Conservation (phyloP, 2,329 filamentous ascomycete genomes). For the Xylariaceae sp. region DNA sequence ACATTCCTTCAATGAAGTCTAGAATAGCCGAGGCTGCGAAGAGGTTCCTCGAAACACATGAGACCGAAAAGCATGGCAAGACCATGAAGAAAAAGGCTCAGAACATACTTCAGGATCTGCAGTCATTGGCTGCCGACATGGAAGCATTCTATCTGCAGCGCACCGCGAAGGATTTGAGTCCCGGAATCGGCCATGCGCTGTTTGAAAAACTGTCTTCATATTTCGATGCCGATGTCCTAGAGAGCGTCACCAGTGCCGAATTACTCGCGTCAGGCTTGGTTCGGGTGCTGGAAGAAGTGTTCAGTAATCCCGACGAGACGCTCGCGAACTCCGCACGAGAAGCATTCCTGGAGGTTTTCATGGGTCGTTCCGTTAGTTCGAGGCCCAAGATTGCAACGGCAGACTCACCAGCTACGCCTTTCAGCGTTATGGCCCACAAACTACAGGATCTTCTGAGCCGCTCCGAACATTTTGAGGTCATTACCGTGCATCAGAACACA, state of each 20-base stretch:
- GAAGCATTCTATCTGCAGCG: slow-evolving; percentile 63
- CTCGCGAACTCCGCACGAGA: slow-evolving; percentile 66
- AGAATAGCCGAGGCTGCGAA: slow-evolving; percentile 74
- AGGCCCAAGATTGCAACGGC: slow-evolving; percentile 60
- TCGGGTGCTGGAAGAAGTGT: slow-evolving; percentile 73
- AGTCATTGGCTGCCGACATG: slow-evolving; percentile 67
- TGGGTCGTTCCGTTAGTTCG: slow-evolving; percentile 67
- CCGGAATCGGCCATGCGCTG: slow-evolving; percentile 55
- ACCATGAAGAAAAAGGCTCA: slow-evolving; percentile 74
- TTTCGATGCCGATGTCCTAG: slow-evolving; percentile 82
- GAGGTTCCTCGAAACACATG: slow-evolving; percentile 78
- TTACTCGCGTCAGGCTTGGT: slow-evolving; percentile 88
- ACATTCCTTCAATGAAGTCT: slow-evolving; percentile 58
- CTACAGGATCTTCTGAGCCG: slow-evolving; percentile 93
- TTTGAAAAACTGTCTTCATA: slow-evolving; percentile 76
- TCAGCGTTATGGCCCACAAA: slow-evolving; percentile 88
- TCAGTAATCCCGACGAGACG: slow-evolving; percentile 65
- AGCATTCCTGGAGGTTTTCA: slow-evolving; percentile 87
- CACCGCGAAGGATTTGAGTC: slow-evolving; percentile 39
- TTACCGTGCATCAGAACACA: slow-evolving; percentile 90
- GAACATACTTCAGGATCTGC: slow-evolving; percentile 69
- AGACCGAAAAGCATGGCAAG: slow-evolving; percentile 67
- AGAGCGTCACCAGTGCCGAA: slow-evolving; percentile 94
- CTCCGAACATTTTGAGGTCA: slow-evolving; percentile 95
- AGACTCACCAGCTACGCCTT: slow-evolving; percentile 73